Evolutionary conservation across 441 rosid genomes (phyloP), one percentile per base, ranked within the genome.

Genomic region (Daphne laureola): DNA sequence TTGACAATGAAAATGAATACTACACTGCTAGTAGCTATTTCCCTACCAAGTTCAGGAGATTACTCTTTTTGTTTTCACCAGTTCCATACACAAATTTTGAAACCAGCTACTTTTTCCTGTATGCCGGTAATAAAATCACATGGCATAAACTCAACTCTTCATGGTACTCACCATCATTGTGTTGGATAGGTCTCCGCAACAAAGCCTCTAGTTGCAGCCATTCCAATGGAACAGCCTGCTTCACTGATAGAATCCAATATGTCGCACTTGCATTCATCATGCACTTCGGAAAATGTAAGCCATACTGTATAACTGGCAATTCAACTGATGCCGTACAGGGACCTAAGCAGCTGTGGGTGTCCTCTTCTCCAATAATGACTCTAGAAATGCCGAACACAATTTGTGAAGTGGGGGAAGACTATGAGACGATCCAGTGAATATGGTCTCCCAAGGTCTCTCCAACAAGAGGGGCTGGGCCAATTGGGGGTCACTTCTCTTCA

Each of bases 391-490:
- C 0, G 77, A 73, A 62, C 99, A 94, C 54, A 94, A 49, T 64
- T 82, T 84, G 55, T 84, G 65, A 7, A 87, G 90, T 4, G 96
- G 96, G 4, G 98, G 96, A 63, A 87, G 94, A 56, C 71, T 83
- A 58, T 87, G 87, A 2, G 98, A 87, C 0, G 98, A 66, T 8
- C 98, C 92, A 9, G 81, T 73, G 78, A 87, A 87, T 60, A 94
- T 77, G 8, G 83, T 78, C 58, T 88, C 88, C 98, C 98, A 90
- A 1, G 87, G 81, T 71, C 83, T 94, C 66, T 74, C 98, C 0
- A 94, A 74, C 4, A 82, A 71, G 17, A 57, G 51, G 5, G 78
- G 66, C 16, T 75, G 73, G 38, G 54, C 70, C 74, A 71, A 63
- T 27, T 77, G 46, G 8, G 40, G 65, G 49, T 73, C 66, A 26